These are phyloP conservation scores for Ustilago xerochloae DNA, from an alignment of 1,284 basidiomycete genomes.

Conservation along the genomic window DNA sequence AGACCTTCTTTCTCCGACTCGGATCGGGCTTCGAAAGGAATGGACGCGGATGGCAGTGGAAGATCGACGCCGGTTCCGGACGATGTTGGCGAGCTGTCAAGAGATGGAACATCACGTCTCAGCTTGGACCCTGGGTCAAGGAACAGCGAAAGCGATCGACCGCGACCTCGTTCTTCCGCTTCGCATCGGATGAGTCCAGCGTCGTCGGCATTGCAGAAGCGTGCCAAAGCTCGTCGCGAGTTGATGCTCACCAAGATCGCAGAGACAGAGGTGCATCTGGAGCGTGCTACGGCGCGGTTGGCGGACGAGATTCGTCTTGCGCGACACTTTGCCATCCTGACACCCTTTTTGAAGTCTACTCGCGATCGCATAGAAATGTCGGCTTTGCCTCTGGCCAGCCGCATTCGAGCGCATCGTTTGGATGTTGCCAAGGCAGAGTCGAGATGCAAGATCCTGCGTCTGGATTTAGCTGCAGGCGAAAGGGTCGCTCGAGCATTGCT, in stretches of 20 bases:
- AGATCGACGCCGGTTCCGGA: conserved; percentile 26
- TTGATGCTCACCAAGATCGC: conserved; percentile 69
- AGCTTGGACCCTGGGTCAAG: conserved; percentile 21
- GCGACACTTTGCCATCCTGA: conserved; percentile 58
- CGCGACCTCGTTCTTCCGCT: conserved; percentile 37
- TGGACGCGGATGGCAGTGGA: conserved; percentile 25
- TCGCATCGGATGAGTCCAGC: conserved; percentile 35
- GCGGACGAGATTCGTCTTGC: conserved; percentile 57
- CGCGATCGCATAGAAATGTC: conserved; percentile 61
- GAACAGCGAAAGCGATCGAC: conserved; percentile 19
- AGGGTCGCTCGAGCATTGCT: conserved; percentile 28
- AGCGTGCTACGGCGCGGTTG: conserved; percentile 61
- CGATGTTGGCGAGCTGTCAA: conserved; percentile 23
- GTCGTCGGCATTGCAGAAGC: conserved; percentile 36
- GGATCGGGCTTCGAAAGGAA: conserved; percentile 10
- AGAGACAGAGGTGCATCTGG: conserved; percentile 83
- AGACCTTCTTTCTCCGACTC: conserved; percentile 29
- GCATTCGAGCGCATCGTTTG: conserved; percentile 49
- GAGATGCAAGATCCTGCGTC: conserved; percentile 41
- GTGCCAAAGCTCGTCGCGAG: conserved; percentile 38
- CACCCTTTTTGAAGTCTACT: conserved; percentile 61
- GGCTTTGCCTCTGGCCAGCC: conserved; percentile 46
- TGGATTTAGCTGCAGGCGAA: conserved; percentile 54
- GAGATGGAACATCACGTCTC: conserved; percentile 4
- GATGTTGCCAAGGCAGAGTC: conserved; percentile 51